Conservation (phyloP, 257 asterid species). For the Salvia hispanica region DNA sequence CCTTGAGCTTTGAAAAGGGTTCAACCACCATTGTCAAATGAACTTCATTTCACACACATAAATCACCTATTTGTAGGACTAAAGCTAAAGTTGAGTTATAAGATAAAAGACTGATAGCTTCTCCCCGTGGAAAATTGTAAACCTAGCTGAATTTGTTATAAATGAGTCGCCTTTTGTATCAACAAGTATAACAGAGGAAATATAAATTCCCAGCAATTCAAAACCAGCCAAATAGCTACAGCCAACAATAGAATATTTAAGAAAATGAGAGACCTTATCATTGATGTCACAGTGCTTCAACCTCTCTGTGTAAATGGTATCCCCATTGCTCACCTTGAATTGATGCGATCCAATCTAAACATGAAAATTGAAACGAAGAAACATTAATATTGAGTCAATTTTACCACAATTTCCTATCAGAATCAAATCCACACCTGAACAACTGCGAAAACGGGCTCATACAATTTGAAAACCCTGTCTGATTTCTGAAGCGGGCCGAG, state of each 20-base stretch:
- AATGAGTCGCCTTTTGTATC: background rate
- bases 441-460: slow-evolving; percentile 76
- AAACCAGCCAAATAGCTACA: background rate
- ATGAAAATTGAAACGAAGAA: slow-evolving; percentile 8
- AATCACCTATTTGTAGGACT: background rate
- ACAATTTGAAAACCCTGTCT: slow-evolving; percentile 59
- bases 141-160: slow-evolving; percentile 16
- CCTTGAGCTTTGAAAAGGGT: slow-evolving; percentile 14
- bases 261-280: slow-evolving; percentile 68
- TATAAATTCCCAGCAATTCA: background rate
- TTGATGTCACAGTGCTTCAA: slow-evolving; percentile 83
- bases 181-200: background rate
- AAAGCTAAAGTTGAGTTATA: background rate
- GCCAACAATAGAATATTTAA: background rate
- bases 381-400: too few relatives aligned
- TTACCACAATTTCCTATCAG: background rate
- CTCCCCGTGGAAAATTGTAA: slow-evolving; percentile 7
- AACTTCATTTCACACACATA: slow-evolving; percentile 12
- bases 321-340: slow-evolving; percentile 92
- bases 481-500: slow-evolving; percentile 64
- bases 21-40: slow-evolving; percentile 2
- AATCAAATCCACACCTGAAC: slow-evolving; percentile 58
- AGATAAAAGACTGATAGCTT: background rate
- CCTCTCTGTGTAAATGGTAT: slow-evolving; percentile 70
- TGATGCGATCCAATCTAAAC: slow-evolving; percentile 92